These are phyloP conservation scores for Sphenostylis stenocarpa DNA, from an alignment of 306 rosid species.

Conservation along the genomic window DNA sequence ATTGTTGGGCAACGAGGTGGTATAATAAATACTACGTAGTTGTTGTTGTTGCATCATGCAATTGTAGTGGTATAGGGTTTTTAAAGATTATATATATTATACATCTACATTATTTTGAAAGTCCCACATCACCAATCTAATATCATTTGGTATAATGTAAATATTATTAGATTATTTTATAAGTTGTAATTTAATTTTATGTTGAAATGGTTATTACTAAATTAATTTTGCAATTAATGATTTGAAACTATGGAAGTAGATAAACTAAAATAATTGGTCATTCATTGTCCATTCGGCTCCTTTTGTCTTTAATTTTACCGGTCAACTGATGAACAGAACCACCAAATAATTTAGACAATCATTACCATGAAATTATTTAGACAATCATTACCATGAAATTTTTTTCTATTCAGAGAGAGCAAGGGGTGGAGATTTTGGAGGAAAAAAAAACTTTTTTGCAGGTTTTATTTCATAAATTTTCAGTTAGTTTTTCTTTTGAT, in stretches of 20 bases:
- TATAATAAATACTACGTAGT: neutral
- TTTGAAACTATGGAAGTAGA: neutral
- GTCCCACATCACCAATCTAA: too few relatives aligned
- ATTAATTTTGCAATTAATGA: neutral
- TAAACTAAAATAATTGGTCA: slow-evolving; percentile 13
- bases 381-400: too few relatives aligned
- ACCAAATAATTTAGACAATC: slow-evolving; percentile 15
- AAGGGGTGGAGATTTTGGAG: neutral
- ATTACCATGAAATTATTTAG: too few relatives aligned
- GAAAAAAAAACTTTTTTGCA: too few relatives aligned
- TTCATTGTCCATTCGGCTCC: neutral
- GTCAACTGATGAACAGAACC: neutral
- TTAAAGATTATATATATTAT: too few relatives aligned
- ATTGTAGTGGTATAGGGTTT: too few relatives aligned
- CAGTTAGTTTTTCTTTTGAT: too few relatives aligned
- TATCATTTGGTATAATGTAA: too few relatives aligned
- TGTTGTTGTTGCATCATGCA: neutral
- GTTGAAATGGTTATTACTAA: neutral
- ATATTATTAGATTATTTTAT: too few relatives aligned
- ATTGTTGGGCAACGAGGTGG: neutral
- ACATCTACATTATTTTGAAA: too few relatives aligned
- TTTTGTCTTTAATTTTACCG: neutral
- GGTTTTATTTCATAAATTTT: too few relatives aligned
- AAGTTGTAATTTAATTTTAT: too few relatives aligned
- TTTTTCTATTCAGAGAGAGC: neutral